Base-by-base conservation (phyloP, 2,329 filamentous ascomycete species). In the Teratosphaeria gauchensis region DNA sequence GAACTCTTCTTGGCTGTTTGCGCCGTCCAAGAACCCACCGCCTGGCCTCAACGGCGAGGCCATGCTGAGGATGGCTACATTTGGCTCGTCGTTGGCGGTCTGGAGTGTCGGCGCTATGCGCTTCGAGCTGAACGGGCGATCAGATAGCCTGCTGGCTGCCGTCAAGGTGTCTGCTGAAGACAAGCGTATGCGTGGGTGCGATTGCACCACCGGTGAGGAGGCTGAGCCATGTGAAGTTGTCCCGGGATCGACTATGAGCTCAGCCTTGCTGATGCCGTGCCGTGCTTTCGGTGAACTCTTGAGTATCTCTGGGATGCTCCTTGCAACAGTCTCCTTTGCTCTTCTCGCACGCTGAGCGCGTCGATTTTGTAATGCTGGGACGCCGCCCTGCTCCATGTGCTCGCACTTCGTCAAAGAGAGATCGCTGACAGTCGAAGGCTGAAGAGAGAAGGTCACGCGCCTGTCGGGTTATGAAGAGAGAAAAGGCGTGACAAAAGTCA, bases 41-140 rank as follows among this genome's bases (percentile, higher is more conserved):
- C 84, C 84, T 0, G 84, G 81, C 0, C 78, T 77, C 0, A 84
- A 75, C 0, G 83, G 82, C 0, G 83, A 86, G 0, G 83, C 83
- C 83, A 86, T 86, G 68, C 84, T 86, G 2, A 87, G 74, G 28
- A 87, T 74, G 3, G 77, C 81, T 1, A 83, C 75, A 42, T 78
- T 78, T n/a, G 66, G 63, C 38, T 71, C 68, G 42, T 58, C 38
- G 30, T 14, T 21, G 11, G 30, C 64, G 42, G 59, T 59, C 55
- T 59, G 63, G 38, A 63, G 61, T 61, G 35, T 54, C 11, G 60
- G 60, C 11, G 58, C 58, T 14, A 58, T 64, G 54, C 64, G 63
- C 51, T 63, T 60, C 7, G 61, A 54, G 14, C 60, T 58, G 38
- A 65, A 66, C 7, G 65, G 65, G 28, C 65, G 58, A n/a, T 63